A percentile compares a stretch with the other conserved stretches of the same genome.
Evolutionary conservation across 2,329 filamentous ascomycete species (phyloP).

Genomic region (Neocatenulostroma microsporum): DNA sequence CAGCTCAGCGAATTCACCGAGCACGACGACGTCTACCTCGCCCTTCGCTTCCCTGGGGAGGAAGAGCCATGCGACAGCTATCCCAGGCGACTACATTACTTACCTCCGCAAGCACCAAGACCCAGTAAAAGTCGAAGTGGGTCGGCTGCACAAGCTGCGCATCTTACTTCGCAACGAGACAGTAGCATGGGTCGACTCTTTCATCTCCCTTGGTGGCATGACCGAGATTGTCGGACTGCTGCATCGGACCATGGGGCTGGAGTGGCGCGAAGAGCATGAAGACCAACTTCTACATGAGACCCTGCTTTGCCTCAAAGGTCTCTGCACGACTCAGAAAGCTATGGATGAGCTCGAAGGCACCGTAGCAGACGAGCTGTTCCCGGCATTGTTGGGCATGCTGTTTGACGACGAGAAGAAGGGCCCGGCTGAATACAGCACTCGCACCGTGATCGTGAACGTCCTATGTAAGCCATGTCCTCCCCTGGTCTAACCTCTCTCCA

Average conservation of each 20-base stretch:
- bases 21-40: slow-evolving; percentile 15
- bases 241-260: slow-evolving; percentile 86
- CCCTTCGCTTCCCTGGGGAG: slow-evolving; percentile 23
- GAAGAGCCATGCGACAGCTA: slow-evolving; percentile 37
- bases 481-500: neutral
- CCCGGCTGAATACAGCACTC: slow-evolving; percentile 90
- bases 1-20: slow-evolving; percentile 6
- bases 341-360: slow-evolving; percentile 72
- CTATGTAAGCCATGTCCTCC: slow-evolving; percentile 45
- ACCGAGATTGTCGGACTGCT: slow-evolving; percentile 78
- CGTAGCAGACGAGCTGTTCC: slow-evolving; percentile 75
- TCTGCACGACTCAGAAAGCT: slow-evolving; percentile 84
- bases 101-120: slow-evolving; percentile 76
- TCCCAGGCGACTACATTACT: slow-evolving; percentile 74
- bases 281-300: slow-evolving; percentile 88
- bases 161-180: slow-evolving; percentile 89
- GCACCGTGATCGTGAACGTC: slow-evolving; percentile 80
- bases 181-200: slow-evolving; percentile 88
- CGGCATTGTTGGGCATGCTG: slow-evolving; percentile 75
- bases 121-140: slow-evolving; percentile 81
- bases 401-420: slow-evolving; percentile 99
- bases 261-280: slow-evolving; percentile 98
- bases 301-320: slow-evolving; percentile 83
- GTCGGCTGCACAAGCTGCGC: slow-evolving; percentile 86
- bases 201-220: slow-evolving; percentile 86